A percentile compares a stretch with the other conserved stretches of the same genome.
phyloP scores from a whole-genome alignment of 805 yeast species.

The Teunomyces pallodes region DNA sequence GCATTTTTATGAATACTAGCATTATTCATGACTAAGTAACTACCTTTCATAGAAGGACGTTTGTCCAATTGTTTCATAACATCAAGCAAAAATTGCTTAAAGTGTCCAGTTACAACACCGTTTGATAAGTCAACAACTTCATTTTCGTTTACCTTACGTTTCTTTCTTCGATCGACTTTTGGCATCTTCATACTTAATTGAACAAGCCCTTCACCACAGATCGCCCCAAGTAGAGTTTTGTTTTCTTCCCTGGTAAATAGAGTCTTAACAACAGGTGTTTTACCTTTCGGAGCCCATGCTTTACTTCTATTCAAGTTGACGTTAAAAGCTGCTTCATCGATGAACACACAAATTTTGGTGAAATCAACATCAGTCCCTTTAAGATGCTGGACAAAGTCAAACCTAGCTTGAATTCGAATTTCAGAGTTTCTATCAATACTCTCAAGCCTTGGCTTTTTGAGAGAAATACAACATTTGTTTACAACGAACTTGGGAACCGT shows the following conservation, averaged over 20 bases:
- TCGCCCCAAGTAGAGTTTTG: background rate
- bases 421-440: background rate
- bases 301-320: background rate
- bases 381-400: background rate
- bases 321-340: background rate
- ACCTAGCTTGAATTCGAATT: background rate
- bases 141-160: background rate
- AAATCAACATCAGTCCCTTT: background rate
- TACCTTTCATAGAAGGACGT: background rate
- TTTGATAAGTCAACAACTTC: background rate
- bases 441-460: background rate
- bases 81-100: background rate
- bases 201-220: background rate
- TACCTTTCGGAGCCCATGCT: background rate
- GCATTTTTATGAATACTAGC: constrained; percentile 13
- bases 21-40: constrained; percentile 12
- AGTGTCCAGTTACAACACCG: background rate
- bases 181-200: background rate
- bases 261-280: background rate
- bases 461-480: background rate
- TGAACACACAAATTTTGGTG: background rate
- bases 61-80: background rate
- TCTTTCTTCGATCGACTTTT: background rate
- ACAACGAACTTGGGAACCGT: background rate
- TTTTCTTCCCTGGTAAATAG: background rate